Conservation (phyloP, 2,329 filamentous ascomycete species). For the Balansia obtecta region DNA sequence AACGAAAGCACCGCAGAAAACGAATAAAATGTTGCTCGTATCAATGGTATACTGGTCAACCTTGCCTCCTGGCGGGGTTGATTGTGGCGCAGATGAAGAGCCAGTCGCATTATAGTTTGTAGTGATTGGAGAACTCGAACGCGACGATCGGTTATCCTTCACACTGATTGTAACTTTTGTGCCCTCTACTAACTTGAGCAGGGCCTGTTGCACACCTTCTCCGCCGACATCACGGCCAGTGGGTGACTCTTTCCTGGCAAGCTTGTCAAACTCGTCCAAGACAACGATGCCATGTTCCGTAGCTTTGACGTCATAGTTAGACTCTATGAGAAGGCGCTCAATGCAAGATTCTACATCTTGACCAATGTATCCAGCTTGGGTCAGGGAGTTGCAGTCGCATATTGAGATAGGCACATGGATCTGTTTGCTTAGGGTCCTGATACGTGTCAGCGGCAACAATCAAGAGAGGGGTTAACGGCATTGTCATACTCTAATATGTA, state of each 20-base stretch:
- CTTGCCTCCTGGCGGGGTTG: slow-evolving; percentile 34
- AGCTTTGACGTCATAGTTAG: slow-evolving; percentile 75
- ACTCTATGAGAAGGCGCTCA: slow-evolving; percentile 75
- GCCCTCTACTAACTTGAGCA: slow-evolving; percentile 92
- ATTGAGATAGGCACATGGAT: slow-evolving; percentile 95
- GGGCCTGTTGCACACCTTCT: slow-evolving; percentile 90
- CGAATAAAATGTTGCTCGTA: slow-evolving; percentile 93
- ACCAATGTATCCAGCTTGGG: slow-evolving; percentile 93
- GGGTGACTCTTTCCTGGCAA: slow-evolving; percentile 74
- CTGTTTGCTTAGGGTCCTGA: slow-evolving; percentile 75
- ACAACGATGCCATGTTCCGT: slow-evolving; percentile 91
- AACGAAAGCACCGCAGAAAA: slow-evolving; percentile 91
- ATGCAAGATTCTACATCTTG: slow-evolving; percentile 97
- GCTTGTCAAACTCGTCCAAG: slow-evolving; percentile 94
- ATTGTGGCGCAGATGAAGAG: slow-evolving; percentile 30
- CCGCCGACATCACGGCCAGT: slow-evolving; percentile 91
- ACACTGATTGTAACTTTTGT: slow-evolving; percentile 87
- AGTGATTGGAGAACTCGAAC: slow-evolving; percentile 38
- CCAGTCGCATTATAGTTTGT: slow-evolving; percentile 37
- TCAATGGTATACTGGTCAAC: slow-evolving; percentile 62
- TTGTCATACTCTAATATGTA: slow-evolving; percentile 63
- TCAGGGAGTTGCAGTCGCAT: slow-evolving; percentile 91
- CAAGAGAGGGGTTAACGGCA: background rate
- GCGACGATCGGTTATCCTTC: slow-evolving; percentile 58
- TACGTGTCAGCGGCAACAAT: slow-evolving; percentile 11